These are phyloP conservation scores for Teratosphaeria gauchensis DNA, from an alignment of 2,329 filamentous ascomycete genomes.

Conservation along the genomic window DNA sequence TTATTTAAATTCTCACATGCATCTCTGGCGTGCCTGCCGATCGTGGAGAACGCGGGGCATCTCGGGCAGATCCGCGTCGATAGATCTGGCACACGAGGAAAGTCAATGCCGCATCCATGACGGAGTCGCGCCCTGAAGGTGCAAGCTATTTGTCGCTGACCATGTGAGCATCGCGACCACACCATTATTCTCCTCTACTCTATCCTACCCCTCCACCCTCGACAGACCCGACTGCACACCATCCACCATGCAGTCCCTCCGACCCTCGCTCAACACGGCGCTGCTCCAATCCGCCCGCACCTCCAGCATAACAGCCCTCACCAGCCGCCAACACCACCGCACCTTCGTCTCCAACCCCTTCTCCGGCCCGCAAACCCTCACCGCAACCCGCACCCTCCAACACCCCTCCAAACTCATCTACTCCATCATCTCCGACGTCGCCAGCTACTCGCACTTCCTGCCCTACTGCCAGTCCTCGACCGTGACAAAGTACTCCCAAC, in stretches of 20 bases:
- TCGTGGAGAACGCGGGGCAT: not conserved
- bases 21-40: not conserved
- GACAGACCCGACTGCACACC: not conserved
- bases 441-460: constrained; percentile 77
- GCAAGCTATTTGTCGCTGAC: not conserved
- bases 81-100: not conserved
- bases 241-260: constrained; percentile 19
- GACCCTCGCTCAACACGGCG: constrained; percentile 13
- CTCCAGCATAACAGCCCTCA: constrained; percentile 7
- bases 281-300: constrained; percentile 9
- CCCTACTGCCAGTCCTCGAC: constrained; percentile 74
- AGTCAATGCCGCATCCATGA: not conserved
- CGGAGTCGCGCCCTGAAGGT: not conserved
- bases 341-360: constrained; percentile 36
- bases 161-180: not conserved
- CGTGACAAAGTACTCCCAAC: constrained; percentile 63
- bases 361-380: constrained; percentile 55
- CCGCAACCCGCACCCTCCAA: constrained; percentile 64
- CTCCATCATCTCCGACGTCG: constrained; percentile 77
- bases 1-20: not conserved
- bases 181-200: not conserved
- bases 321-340: constrained; percentile 23
- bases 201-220: not conserved
- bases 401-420: constrained; percentile 66
- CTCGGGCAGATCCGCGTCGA: not conserved